Percentiles rank a stretch among this genome's conserved stretches.
phyloP scores from a whole-genome alignment of 345 rosid genomes.

The Gossypium sturtianum region DNA sequence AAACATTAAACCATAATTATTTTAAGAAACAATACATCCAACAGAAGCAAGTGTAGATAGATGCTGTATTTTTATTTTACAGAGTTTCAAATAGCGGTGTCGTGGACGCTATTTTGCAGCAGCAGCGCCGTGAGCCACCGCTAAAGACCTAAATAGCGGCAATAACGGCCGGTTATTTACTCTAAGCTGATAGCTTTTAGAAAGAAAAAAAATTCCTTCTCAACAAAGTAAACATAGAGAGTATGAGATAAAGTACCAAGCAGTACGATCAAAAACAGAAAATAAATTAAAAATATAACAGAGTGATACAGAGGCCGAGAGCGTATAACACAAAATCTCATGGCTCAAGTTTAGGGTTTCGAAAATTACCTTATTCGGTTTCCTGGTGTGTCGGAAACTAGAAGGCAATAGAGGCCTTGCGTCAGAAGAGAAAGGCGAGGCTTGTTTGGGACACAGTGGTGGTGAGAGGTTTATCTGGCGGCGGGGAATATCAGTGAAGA shows the following conservation, averaged over 20 bases:
- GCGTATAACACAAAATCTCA: not conserved
- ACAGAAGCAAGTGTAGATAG: not conserved
- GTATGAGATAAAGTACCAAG: not conserved
- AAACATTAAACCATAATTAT: not conserved
- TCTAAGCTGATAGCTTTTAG: not conserved
- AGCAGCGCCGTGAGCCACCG: not conserved
- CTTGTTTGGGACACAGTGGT: not conserved
- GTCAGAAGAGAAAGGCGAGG: not conserved
- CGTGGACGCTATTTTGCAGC: not conserved
- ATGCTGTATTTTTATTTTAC: no score
- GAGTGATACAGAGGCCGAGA: not conserved
- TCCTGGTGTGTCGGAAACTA: not conserved
- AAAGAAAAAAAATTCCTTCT: not conserved
- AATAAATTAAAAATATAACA: not conserved
- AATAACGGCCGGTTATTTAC: not conserved
- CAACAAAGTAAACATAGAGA: not conserved
- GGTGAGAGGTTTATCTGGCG: not conserved
- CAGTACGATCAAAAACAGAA: not conserved
- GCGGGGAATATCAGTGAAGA: not conserved
- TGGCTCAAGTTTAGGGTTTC: not conserved
- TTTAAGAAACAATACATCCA: not conserved
- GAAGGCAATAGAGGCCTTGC: not conserved
- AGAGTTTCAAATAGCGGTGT: not conserved
- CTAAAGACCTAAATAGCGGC: not conserved
- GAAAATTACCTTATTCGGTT: not conserved